Conservation (phyloP, 305 asterid genomes). For the Coffea humblotiana region DNA sequence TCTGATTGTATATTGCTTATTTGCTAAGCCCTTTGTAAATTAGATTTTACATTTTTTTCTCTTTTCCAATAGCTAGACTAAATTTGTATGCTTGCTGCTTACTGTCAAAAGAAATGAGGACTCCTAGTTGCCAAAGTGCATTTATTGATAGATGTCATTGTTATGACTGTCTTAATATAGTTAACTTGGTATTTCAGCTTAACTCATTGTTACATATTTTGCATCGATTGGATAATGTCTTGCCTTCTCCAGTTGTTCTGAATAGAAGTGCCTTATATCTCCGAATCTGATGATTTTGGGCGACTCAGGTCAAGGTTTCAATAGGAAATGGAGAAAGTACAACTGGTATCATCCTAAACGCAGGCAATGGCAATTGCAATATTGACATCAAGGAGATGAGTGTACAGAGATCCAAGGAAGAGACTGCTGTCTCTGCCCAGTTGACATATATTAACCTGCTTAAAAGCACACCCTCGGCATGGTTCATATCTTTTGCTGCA, state of each 20-base stretch:
- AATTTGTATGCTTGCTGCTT: neutral
- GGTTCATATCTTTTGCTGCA: slow-evolving; percentile 43
- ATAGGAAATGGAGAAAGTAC: slow-evolving; percentile 40
- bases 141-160: neutral
- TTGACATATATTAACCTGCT: slow-evolving; percentile 29
- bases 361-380: slow-evolving; percentile 58
- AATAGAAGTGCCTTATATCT: neutral
- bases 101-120: neutral
- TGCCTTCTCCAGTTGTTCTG: neutral
- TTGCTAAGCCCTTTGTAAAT: neutral
- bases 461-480: slow-evolving; percentile 29
- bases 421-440: slow-evolving; percentile 27
- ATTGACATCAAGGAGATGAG: slow-evolving; percentile 58
- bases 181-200: neutral
- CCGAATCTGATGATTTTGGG: slow-evolving; percentile 3
- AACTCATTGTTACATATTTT: neutral
- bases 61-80: neutral
- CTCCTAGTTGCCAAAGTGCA: neutral
- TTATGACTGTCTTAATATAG: neutral
- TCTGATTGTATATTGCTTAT: neutral
- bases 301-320: slow-evolving; percentile 65
- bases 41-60: neutral
- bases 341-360: slow-evolving; percentile 44
- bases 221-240: neutral
- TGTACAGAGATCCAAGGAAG: slow-evolving; percentile 28